These are phyloP conservation scores for Nigrospora oryzae DNA, from an alignment of 2,329 filamentous ascomycete genomes.

Conservation along the genomic window DNA sequence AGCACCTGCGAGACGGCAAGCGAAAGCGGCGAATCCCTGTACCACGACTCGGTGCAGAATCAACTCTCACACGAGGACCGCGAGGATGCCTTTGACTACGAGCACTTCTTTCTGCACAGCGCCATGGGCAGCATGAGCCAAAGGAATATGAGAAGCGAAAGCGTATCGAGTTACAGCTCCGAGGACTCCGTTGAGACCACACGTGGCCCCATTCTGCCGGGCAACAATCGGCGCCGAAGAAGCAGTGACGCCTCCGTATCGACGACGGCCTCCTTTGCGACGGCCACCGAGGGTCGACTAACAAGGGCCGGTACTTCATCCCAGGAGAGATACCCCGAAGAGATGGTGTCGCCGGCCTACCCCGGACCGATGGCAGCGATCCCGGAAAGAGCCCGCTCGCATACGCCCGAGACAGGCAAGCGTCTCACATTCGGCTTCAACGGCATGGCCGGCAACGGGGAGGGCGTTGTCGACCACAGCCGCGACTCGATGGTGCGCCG, in stretches of 20 bases:
- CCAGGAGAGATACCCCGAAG: constrained; percentile 3
- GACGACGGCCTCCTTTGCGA: constrained; percentile 47
- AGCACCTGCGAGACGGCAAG: constrained; percentile 29
- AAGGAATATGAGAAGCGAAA: constrained; percentile 36
- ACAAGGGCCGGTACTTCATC: constrained; percentile 13
- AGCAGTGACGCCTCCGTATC: constrained; percentile 41
- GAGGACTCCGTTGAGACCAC: constrained; percentile 56
- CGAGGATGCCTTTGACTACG: constrained; percentile 92
- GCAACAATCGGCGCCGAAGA: constrained; percentile 23
- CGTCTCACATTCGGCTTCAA: constrained; percentile 14
- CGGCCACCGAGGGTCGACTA: constrained; percentile 39
- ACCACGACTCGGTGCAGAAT: constrained; percentile 51
- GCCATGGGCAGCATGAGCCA: constrained; percentile 72
- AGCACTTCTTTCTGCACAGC: constrained; percentile 90
- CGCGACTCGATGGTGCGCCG: constrained; percentile 30
- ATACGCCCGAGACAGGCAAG: constrained; percentile 22
- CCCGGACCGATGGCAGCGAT: constrained; percentile 3
- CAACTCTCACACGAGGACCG: constrained; percentile 81
- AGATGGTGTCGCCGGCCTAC: too few relatives aligned
- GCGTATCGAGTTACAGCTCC: constrained; percentile 47
- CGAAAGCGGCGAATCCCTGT: constrained; percentile 56
- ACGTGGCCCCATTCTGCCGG: constrained; percentile 32
- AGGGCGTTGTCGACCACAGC: constrained; percentile 12
- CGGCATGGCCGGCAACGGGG: constrained; percentile 10
- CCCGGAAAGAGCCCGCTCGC: constrained; percentile 14